Conservation (phyloP, 345 rosid genomes). For the Lepidium sativum region DNA sequence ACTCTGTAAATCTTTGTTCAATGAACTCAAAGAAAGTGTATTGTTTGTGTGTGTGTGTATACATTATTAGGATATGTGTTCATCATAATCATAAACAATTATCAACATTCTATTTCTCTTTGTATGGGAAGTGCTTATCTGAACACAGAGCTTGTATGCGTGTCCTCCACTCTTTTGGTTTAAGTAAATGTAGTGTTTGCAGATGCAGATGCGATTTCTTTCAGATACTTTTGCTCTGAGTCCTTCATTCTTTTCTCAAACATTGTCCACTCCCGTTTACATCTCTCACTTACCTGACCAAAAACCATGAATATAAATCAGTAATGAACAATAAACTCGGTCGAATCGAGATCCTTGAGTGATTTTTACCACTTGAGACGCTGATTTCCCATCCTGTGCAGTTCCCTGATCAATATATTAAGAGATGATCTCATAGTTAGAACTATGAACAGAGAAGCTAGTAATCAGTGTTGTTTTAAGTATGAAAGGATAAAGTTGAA, state of each 20-base stretch:
- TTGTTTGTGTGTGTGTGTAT: neutral
- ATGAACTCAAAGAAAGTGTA: neutral
- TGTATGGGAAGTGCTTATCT: neutral
- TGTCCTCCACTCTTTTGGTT: slow-evolving; percentile 6
- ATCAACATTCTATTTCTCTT: neutral
- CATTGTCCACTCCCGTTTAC: slow-evolving; percentile 73
- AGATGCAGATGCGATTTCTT: slow-evolving; percentile 25
- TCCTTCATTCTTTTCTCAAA: slow-evolving; percentile 48
- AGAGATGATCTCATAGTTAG: neutral
- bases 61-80: neutral
- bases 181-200: slow-evolving; percentile 33
- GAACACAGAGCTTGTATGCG: neutral
- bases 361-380: slow-evolving; percentile 66
- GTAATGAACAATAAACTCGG: neutral
- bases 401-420: slow-evolving; percentile 43
- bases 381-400: slow-evolving; percentile 46
- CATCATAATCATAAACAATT: neutral
- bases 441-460: neutral
- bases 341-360: neutral
- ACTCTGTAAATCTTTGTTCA: neutral
- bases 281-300: slow-evolving; percentile 81
- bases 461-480: neutral
- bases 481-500: neutral
- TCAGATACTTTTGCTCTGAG: slow-evolving; percentile 59
- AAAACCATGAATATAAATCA: neutral